phyloP scores from a whole-genome alignment of 768 basidiomycete genomes.

The Symmetrospora coprosmae region DNA sequence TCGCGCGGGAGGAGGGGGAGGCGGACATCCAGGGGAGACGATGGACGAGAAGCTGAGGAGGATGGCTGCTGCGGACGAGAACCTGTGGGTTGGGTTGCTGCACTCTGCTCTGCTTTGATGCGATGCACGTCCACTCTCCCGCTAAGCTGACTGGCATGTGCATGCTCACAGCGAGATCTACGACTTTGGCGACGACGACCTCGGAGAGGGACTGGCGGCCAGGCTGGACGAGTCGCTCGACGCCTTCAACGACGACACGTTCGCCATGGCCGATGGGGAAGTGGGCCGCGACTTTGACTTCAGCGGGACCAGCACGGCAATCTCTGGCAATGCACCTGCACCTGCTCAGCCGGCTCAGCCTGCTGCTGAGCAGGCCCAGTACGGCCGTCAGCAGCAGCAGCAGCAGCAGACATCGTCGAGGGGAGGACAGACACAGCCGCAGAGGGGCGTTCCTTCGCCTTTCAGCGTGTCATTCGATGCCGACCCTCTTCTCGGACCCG shows the following conservation, averaged over 20 bases:
- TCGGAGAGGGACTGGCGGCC: constrained; percentile 10
- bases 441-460: not conserved
- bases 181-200: constrained; percentile 4
- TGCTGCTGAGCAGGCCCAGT: no score
- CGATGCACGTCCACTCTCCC: no score
- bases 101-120: no score
- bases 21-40: constrained; percentile 6
- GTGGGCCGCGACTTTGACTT: constrained; percentile 90
- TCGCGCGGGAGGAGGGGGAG: not conserved
- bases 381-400: no score
- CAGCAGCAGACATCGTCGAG: no score
- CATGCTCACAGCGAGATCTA: constrained; percentile 4
- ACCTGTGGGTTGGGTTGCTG: not conserved
- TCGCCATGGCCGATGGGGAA: constrained; percentile 50
- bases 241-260: constrained; percentile 93
- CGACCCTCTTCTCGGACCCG: constrained; percentile 22
- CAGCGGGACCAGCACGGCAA: constrained; percentile 12
- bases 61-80: constrained; percentile 11
- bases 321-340: not conserved
- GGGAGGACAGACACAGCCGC: no score
- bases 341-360: not conserved
- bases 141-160: not conserved
- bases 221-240: constrained; percentile 42
- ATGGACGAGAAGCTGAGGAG: constrained; percentile 1
- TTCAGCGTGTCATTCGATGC: constrained; percentile 18